Evolutionary conservation across 2,329 filamentous ascomycete genomes (phyloP).

Genomic region (Dendrostoma leiphaemia): DNA sequence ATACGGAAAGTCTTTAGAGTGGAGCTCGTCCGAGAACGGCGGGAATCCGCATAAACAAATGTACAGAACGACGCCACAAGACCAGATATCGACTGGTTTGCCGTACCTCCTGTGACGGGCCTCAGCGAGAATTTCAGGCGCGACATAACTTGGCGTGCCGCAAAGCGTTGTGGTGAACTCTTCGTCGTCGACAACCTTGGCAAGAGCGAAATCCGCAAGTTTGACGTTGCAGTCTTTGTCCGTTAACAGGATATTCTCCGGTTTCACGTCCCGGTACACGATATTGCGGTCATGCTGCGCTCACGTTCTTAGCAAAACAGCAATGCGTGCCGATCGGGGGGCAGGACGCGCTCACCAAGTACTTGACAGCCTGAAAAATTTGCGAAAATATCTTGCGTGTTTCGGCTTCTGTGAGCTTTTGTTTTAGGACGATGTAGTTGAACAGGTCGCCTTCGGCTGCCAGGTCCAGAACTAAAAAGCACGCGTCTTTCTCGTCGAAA

Average conservation of each 20-base stretch:
- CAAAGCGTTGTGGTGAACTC: conserved; percentile 96
- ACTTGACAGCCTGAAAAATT: conserved; percentile 91
- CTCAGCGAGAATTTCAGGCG: conserved; percentile 89
- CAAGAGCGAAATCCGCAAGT: conserved; percentile 92
- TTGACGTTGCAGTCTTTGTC: conserved; percentile 87
- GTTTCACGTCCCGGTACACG: conserved; percentile 96
- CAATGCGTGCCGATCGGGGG: neutral
- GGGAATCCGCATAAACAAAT: conserved; percentile 97
- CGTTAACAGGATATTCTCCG: conserved; percentile 88
- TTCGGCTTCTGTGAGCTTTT: conserved; percentile 82
- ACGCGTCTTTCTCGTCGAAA: conserved; percentile 85
- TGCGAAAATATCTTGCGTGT: conserved; percentile 85
- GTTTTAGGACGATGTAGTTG: conserved; percentile 88
- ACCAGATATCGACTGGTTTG: conserved; percentile 94
- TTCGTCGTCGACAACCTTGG: conserved; percentile 97
- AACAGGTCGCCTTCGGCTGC: conserved; percentile 93
- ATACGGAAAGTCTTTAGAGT: conserved; percentile 77
- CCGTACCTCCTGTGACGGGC: conserved; percentile 83
- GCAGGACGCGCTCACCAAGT: conserved; percentile 60
- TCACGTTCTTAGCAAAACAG: conserved; percentile 29
- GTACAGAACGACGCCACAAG: conserved; percentile 94
- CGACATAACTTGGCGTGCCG: conserved; percentile 94
- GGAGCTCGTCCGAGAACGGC: conserved; percentile 93
- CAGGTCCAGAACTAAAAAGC: conserved; percentile 88
- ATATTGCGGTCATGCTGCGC: conserved; percentile 90